phyloP scores from a whole-genome alignment of 164 flowering plant species.

The Stephania yunnanensis region DNA sequence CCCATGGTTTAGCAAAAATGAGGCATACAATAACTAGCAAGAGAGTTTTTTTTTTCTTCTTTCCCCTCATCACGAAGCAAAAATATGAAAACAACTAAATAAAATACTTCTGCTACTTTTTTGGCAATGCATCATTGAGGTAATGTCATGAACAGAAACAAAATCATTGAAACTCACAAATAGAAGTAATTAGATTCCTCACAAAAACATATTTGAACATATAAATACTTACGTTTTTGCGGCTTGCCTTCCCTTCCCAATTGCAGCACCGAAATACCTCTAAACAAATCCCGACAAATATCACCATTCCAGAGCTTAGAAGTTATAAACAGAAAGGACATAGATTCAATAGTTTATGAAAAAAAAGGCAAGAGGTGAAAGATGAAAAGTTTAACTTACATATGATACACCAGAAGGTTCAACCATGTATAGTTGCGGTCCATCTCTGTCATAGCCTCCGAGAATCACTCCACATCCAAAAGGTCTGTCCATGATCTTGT shows the following conservation, averaged over 20 bases:
- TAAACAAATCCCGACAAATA: constrained; percentile 16
- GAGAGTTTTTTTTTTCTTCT: neutral
- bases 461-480: constrained; percentile 97
- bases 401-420: constrained; percentile 96
- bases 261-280: constrained; percentile 93
- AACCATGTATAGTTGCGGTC: constrained; percentile 87
- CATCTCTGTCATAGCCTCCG: constrained; percentile 96
- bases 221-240: constrained; percentile 83
- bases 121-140: no score
- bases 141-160: neutral
- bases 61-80: neutral
- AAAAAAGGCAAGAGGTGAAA: neutral
- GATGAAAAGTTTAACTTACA: constrained; percentile 46
- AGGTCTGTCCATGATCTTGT: constrained; percentile 45
- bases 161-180: neutral
- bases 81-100: neutral
- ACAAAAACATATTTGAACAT: neutral
- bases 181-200: neutral
- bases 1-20: neutral
- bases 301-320: neutral
- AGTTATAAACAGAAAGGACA: neutral
- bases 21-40: no score
- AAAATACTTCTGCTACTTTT: neutral
- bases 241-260: constrained; percentile 93
- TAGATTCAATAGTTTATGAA: neutral